phyloP scores from a whole-genome alignment of 2,329 filamentous ascomycete species.

The Aspergillus candidus region DNA sequence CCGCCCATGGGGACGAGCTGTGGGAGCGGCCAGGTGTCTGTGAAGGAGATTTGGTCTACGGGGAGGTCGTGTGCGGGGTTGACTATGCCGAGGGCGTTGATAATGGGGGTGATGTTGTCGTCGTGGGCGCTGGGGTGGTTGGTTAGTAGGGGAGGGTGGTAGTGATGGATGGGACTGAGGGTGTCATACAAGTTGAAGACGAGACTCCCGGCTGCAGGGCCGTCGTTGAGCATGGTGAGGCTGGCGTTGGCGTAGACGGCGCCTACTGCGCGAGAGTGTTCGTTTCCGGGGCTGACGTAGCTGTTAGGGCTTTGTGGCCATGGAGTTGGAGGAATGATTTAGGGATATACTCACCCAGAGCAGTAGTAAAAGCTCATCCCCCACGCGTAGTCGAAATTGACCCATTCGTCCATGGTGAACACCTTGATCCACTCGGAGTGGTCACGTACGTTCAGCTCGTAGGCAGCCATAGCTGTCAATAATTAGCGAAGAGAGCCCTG shows the following conservation, averaged over 20 bases:
- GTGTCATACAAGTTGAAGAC: slow-evolving; percentile 11
- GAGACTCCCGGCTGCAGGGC: slow-evolving; percentile 11
- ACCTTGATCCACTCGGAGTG: slow-evolving; percentile 18
- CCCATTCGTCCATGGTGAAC: slow-evolving; percentile 21
- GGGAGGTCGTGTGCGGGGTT: slow-evolving; percentile 13
- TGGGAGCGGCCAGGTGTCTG: slow-evolving; percentile 10
- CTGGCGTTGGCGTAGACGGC: slow-evolving; percentile 17
- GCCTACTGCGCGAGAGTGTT: slow-evolving; percentile 16
- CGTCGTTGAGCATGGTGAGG: slow-evolving; percentile 15
- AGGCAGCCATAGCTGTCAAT: slow-evolving; percentile 14
- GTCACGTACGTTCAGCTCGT: slow-evolving; percentile 16
- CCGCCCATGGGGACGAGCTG: slow-evolving; percentile 18
- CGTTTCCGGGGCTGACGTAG: slow-evolving; percentile 13
- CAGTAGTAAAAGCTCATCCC: slow-evolving; percentile 19
- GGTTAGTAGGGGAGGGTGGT: not conserved
- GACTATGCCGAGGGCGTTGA: slow-evolving; percentile 15
- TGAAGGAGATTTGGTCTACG: slow-evolving; percentile 15
- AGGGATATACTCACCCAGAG: slow-evolving; percentile 10
- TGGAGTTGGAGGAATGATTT: too few relatives aligned
- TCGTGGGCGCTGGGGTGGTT: slow-evolving; percentile 9
- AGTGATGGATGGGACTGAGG: too few relatives aligned
- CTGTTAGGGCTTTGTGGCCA: not conserved
- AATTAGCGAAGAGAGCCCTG: not conserved
- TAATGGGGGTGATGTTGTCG: slow-evolving; percentile 16
- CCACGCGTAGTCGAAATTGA: slow-evolving; percentile 14